These are phyloP conservation scores for Corynespora cassiicola DNA, from an alignment of 2,329 filamentous ascomycete species.

Conservation along the genomic window DNA sequence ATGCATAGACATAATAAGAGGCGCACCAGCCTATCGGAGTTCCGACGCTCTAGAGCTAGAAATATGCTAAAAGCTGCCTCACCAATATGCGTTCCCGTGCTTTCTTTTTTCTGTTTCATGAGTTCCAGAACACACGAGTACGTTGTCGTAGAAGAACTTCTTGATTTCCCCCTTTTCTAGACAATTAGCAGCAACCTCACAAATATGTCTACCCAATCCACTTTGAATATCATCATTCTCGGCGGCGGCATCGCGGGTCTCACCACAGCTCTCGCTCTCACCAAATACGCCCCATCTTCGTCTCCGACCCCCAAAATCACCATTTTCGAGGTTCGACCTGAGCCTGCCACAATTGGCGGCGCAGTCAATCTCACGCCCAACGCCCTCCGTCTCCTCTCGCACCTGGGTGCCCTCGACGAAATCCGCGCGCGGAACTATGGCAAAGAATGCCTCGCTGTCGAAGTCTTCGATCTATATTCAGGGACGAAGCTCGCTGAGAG, in stretches of 20 bases:
- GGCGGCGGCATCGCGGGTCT: conserved; percentile 42
- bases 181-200: no score
- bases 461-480: conserved; percentile 53
- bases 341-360: conserved; percentile 59
- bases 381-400: conserved; percentile 61
- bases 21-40: no score
- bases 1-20: no score
- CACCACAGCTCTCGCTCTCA: conserved; percentile 51
- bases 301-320: conserved; percentile 47
- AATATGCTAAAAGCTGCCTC: no score
- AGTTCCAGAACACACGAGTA: no score
- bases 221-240: conserved; percentile 33
- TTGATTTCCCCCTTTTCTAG: no score
- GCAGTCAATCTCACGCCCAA: conserved; percentile 70
- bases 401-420: conserved; percentile 55
- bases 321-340: conserved; percentile 57
- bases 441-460: conserved; percentile 50
- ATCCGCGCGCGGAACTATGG: conserved; percentile 50
- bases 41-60: no score
- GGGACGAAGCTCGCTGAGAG: conserved; percentile 52
- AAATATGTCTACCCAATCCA: no score
- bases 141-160: no score
- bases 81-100: no score
- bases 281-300: conserved; percentile 47
- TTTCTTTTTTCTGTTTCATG: no score